Conservation (phyloP, 75 land plant species). For the Selaginella moellendorffii region DNA sequence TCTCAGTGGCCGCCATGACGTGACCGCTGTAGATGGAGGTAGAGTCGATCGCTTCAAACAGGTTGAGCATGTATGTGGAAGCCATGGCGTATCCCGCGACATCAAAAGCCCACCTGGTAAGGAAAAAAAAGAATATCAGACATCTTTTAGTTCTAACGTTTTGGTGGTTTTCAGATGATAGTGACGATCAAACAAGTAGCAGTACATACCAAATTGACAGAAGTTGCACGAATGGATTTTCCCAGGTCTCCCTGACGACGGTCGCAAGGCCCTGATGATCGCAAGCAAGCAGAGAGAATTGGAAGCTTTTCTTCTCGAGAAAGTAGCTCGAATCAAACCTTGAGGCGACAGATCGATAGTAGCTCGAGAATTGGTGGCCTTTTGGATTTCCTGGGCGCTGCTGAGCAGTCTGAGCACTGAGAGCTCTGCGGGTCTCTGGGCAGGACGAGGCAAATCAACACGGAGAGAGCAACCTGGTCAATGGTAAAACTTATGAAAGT, state of each 20-base stretch:
- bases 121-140: not conserved
- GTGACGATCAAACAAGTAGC: not conserved
- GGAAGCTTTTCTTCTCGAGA: not conserved
- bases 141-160: not conserved
- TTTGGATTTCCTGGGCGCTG: not conserved
- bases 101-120: constrained; percentile 24
- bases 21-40: constrained; percentile 16
- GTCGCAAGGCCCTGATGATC: not conserved
- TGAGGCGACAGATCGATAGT: not conserved
- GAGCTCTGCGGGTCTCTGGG: not conserved
- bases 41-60: constrained; percentile 19
- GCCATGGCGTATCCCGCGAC: constrained; percentile 19
- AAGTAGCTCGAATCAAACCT: not conserved
- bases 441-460: not conserved
- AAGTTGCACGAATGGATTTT: not conserved
- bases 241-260: not conserved
- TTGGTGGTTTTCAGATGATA: too few relatives aligned
- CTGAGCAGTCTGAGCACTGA: too few relatives aligned
- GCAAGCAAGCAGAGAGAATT: not conserved
- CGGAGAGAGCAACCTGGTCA: not conserved
- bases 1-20: constrained; percentile 18
- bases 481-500: not conserved
- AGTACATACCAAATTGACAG: not conserved
- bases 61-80: constrained; percentile 17
- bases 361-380: not conserved